These are phyloP conservation scores for Spizellomyces punctatus DNA, from an alignment of 192 early-diverging fungal genomes.

Conservation along the genomic window DNA sequence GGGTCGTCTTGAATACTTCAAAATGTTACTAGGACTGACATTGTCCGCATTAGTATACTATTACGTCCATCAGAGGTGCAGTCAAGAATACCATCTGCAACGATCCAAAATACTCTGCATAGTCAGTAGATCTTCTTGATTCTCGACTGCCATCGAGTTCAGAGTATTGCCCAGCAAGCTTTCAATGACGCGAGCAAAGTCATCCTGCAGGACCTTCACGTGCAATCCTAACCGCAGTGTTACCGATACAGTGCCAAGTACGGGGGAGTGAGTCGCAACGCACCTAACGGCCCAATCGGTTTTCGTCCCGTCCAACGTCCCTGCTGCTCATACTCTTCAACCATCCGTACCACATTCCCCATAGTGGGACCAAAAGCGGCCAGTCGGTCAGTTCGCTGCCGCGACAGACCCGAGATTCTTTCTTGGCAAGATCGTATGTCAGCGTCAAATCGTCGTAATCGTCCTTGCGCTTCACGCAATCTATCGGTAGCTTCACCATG, in stretches of 20 bases:
- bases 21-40: background rate
- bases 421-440: constrained; percentile 24
- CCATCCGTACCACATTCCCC: constrained; percentile 73
- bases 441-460: constrained; percentile 4
- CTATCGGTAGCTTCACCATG: constrained; percentile 16
- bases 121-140: constrained; percentile 31
- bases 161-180: constrained; percentile 33
- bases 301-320: constrained; percentile 76
- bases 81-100: background rate
- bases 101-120: constrained; percentile 30
- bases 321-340: constrained; percentile 63
- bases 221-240: constrained; percentile 15
- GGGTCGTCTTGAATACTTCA: constrained; percentile 4
- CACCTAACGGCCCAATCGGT: constrained; percentile 58
- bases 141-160: constrained; percentile 41
- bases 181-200: constrained; percentile 39
- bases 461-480: constrained; percentile 24
- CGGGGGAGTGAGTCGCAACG: constrained; percentile 33
- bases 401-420: constrained; percentile 55
- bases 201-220: constrained; percentile 14
- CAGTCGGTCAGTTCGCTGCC: constrained; percentile 67
- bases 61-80: background rate
- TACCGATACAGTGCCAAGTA: background rate
- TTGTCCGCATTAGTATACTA: too few relatives aligned
- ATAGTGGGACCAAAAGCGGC: constrained; percentile 80